Conservation (phyloP, 2,329 filamentous ascomycete species). For the Claviceps arundinis region DNA sequence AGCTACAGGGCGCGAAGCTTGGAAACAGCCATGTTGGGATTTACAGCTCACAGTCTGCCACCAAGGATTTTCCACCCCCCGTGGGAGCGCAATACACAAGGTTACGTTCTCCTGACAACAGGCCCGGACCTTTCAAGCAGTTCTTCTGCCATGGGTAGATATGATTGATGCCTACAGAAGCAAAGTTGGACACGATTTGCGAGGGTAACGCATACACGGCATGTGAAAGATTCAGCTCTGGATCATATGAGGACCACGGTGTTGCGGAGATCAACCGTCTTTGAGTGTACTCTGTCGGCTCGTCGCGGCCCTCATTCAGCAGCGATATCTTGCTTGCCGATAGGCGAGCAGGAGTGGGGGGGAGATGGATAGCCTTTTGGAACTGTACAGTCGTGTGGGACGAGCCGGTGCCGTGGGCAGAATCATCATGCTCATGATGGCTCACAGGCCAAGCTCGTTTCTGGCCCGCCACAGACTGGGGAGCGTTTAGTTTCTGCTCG, state of each 20-base stretch:
- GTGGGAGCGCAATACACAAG: conserved; percentile 72
- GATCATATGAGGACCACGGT: conserved; percentile 36
- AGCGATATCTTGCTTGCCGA: conserved; percentile 34
- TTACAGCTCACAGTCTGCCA: conserved; percentile 41
- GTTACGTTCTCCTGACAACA: conserved; percentile 52
- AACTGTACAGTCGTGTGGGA: conserved; percentile 14
- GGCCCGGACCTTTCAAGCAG: conserved; percentile 53
- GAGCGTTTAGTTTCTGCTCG: conserved; percentile 23
- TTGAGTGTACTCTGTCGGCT: conserved; percentile 43
- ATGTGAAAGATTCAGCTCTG: conserved; percentile 48
- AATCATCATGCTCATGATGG: conserved; percentile 6
- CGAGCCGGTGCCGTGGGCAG: neutral
- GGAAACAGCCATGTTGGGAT: conserved; percentile 2
- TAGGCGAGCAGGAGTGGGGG: conserved; percentile 17
- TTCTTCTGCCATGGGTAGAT: conserved; percentile 74
- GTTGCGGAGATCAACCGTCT: conserved; percentile 38
- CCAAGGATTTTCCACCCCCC: conserved; percentile 64
- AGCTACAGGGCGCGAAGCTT: neutral
- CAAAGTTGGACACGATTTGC: conserved; percentile 50
- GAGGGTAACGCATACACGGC: conserved; percentile 48
- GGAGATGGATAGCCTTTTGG: conserved; percentile 20
- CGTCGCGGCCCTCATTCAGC: conserved; percentile 10
- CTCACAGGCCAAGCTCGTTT: conserved; percentile 29
- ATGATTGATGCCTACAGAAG: conserved; percentile 50
- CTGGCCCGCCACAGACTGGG: conserved; percentile 30